These are phyloP conservation scores for Sarocladium brachiariae DNA, from an alignment of 2,329 filamentous ascomycete species.

Conservation along the genomic window DNA sequence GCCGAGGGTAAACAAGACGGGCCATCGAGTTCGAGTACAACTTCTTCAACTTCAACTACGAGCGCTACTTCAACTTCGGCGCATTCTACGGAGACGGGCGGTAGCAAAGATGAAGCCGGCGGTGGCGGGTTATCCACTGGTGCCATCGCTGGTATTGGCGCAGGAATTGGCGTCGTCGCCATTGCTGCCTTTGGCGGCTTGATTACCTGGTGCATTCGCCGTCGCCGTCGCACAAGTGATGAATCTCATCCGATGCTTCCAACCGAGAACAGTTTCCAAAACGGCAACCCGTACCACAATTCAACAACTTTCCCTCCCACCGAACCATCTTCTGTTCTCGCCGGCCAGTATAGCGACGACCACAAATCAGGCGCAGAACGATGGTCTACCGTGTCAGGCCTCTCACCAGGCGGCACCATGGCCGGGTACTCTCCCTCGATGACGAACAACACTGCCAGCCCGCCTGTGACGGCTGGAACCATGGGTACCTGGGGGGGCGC, in stretches of 20 bases:
- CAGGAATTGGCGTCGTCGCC: slow-evolving; percentile 21
- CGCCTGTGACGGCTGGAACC: neutral
- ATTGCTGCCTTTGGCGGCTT: slow-evolving; percentile 19
- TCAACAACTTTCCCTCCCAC: slow-evolving; percentile 13
- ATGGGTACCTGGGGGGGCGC: neutral
- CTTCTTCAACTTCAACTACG: slow-evolving; percentile 13
- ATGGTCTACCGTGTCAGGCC: slow-evolving; percentile 6
- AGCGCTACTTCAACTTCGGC: slow-evolving; percentile 14
- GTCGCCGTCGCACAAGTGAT: slow-evolving; percentile 20
- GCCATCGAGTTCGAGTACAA: slow-evolving; percentile 12
- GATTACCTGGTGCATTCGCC: slow-evolving; percentile 21
- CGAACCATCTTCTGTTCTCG: neutral
- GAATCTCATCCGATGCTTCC: slow-evolving; percentile 26
- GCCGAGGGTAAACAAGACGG: slow-evolving; percentile 18
- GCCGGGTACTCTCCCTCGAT: neutral
- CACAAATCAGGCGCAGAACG: neutral
- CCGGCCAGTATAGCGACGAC: neutral
- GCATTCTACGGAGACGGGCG: slow-evolving; percentile 6
- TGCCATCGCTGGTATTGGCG: slow-evolving; percentile 26
- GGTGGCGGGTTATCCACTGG: slow-evolving; percentile 19
- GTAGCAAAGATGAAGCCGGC: slow-evolving; percentile 6
- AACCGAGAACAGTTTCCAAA: slow-evolving; percentile 13
- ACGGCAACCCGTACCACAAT: slow-evolving; percentile 13
- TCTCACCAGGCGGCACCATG: neutral
- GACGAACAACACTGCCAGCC: neutral